Percentiles rank a stretch among this genome's conserved stretches.
Conservation (phyloP, 2,329 filamentous ascomycete genomes). For the Penicillium sp. region DNA sequence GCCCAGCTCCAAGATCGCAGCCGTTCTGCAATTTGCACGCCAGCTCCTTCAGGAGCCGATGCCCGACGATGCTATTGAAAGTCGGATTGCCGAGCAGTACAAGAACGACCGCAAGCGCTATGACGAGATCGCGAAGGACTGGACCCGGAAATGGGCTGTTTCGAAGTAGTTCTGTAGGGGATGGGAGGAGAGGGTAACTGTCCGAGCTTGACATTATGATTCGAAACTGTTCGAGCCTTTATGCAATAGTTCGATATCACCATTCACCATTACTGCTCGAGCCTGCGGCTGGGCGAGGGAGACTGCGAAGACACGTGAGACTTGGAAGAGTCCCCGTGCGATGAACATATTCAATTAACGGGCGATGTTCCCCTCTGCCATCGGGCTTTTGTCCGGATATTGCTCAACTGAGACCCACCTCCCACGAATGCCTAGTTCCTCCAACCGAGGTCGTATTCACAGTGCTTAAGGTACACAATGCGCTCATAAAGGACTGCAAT, state of each 20-base stretch:
- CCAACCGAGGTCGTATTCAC: too few relatives aligned
- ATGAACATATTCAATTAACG: background rate
- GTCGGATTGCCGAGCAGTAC: conserved; percentile 82
- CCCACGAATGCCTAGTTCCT: too few relatives aligned
- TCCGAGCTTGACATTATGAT: conserved; percentile 10
- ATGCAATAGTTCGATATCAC: background rate
- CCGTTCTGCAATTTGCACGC: conserved; percentile 75
- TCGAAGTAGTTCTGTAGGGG: background rate
- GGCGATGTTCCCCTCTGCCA: background rate
- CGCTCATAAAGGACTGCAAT: background rate
- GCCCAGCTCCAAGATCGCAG: conserved; percentile 73
- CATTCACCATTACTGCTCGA: background rate
- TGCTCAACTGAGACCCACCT: too few relatives aligned
- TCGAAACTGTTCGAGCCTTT: conserved; percentile 13
- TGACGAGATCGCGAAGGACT: conserved; percentile 72
- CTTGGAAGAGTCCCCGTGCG: background rate
- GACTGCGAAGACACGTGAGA: background rate
- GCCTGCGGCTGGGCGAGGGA: background rate
- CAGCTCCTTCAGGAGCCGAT: conserved; percentile 77
- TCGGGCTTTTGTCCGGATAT: too few relatives aligned
- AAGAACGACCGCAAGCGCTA: conserved; percentile 68
- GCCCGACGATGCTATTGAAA: conserved; percentile 86
- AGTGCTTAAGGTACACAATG: too few relatives aligned
- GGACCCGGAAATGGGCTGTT: conserved; percentile 54
- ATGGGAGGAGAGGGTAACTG: background rate